Evolutionary conservation across 352 stramenopile genomes (phyloP), one percentile per base, ranked within the genome.

Genomic region (Globisporangium orthogonon): DNA sequence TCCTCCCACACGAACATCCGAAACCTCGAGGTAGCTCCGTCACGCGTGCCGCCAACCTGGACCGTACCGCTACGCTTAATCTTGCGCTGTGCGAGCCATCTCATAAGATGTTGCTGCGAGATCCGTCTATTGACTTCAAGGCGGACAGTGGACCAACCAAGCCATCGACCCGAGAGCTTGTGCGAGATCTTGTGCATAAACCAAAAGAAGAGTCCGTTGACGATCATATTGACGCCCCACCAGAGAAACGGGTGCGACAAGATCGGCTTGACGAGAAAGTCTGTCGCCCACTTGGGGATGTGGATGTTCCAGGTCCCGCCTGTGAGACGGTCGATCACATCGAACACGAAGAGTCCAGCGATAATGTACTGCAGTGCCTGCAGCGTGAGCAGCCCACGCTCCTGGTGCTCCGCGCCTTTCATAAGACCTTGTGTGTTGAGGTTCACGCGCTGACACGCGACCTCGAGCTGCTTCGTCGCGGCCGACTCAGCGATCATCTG

Each of bases 281-380:
- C 61, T 1, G 69, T 62, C 1, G 83, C 70, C 90, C 87, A 97
- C 4, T 60, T 55, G 4, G 90, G 74, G 55, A 98, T 79, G 35
- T 95, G 74, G 29, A 97, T 82, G 57, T 96, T 89, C 89, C 94
- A 99, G 9, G 77, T 76, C 49, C 87, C 80, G 37, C 94, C 96
- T 1, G 91, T 97, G 43, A 99, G 68, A 30, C 95, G 85, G 68
- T 99, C 95, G 37, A 99, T 79, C 30, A 98, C 74, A 54, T 97
- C 91, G 67, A 98, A 99, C 7, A 94, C 69, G 51, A 99, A 88
- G 18, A 96, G 73, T 4, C 91, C 96, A 15, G 81, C 78, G 50
- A 98, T 87, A 52, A 98, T 79, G 49, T 97, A 83, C 71, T 98
- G 90, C 18, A 98, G 55, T 9, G 96, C 87, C 52, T 97, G 73